Percentiles rank a stretch among this genome's conserved stretches.
These are phyloP conservation scores for Cyclotella baltica DNA, from an alignment of 108 stramenopile species.

Conservation along the genomic window DNA sequence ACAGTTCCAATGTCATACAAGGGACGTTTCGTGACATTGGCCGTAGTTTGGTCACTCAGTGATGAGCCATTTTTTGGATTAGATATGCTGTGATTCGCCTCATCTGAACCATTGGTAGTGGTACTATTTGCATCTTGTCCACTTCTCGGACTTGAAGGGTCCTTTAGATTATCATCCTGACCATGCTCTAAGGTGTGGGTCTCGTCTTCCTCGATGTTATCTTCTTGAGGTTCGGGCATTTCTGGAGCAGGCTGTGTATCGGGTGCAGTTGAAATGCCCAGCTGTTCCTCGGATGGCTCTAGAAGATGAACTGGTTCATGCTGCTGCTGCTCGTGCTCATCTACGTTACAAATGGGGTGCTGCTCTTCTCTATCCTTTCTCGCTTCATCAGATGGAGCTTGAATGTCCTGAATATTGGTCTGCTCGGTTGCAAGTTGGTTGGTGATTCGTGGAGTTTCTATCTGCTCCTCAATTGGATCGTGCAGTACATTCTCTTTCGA, in stretches of 20 bases:
- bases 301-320: background rate
- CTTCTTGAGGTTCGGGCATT: background rate
- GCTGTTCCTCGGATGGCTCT: background rate
- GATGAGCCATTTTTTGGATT: background rate
- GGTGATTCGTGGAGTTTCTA: background rate
- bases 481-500: background rate
- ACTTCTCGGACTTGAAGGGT: background rate
- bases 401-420: background rate
- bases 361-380: background rate
- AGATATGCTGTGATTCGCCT: no score
- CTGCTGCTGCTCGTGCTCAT: background rate
- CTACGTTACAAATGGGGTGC: background rate
- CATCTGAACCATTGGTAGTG: no score
- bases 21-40: background rate
- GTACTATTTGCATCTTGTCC: background rate
- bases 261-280: background rate
- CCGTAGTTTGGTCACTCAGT: background rate
- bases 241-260: background rate
- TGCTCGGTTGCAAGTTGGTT: no score
- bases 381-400: background rate
- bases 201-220: background rate
- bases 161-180: no score
- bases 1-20: conserved; percentile 4
- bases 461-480: background rate
- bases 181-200: no score